These are phyloP conservation scores for Hippophae gyantsensis DNA, from an alignment of 306 rosid species.

Conservation along the genomic window DNA sequence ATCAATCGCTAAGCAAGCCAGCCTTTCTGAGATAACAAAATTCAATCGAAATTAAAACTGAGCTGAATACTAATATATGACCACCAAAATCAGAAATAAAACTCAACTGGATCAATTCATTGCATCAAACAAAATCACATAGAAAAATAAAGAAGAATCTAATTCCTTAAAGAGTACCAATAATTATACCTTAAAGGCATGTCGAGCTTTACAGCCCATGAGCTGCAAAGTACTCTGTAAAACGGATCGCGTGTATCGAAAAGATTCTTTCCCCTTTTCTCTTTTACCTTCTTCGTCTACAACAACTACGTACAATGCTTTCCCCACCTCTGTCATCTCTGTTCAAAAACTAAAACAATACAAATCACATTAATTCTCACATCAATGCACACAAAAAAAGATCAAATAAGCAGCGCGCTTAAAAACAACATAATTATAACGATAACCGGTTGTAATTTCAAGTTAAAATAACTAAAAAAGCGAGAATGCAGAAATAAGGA, in stretches of 20 bases:
- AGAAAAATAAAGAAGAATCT: background rate
- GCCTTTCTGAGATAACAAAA: background rate
- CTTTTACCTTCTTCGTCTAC: constrained; percentile 44
- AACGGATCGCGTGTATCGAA: constrained; percentile 66
- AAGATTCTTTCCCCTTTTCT: constrained; percentile 48
- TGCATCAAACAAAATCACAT: background rate
- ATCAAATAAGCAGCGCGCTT: background rate
- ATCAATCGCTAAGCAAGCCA: background rate
- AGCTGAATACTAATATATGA: background rate
- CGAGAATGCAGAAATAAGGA: background rate
- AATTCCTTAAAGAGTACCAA: too few relatives aligned
- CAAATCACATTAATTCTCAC: background rate
- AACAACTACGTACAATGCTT: constrained; percentile 57
- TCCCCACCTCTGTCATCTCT: constrained; percentile 38
- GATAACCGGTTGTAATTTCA: background rate
- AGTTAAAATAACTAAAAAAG: background rate
- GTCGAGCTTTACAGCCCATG: constrained; percentile 92
- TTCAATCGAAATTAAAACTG: background rate
- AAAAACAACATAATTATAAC: background rate
- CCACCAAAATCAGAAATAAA: background rate
- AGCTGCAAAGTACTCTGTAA: constrained; percentile 80
- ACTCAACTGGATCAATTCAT: background rate
- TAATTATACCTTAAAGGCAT: constrained; percentile 67
- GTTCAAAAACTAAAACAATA: constrained; percentile 1
- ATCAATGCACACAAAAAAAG: background rate